Percentiles rank a stretch among this genome's conserved stretches.
phyloP scores from a whole-genome alignment of 805 yeast genomes.

The Ogataea naganishii region DNA sequence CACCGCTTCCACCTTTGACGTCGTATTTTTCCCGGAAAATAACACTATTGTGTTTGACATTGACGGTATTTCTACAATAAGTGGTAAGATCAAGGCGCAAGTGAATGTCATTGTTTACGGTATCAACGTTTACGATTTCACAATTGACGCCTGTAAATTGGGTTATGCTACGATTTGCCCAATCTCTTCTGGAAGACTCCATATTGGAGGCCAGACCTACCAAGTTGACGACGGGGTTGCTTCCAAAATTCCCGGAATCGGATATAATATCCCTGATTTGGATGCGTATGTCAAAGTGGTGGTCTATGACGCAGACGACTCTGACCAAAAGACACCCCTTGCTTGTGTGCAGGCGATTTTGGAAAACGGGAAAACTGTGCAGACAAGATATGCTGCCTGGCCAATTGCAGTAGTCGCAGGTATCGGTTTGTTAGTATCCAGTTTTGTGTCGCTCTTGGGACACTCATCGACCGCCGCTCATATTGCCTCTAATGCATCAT shows the following conservation, averaged over 20 bases:
- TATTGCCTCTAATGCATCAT: constrained; percentile 92
- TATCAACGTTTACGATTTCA: constrained; percentile 44
- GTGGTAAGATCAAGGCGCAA: constrained; percentile 61
- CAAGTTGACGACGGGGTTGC: constrained; percentile 32
- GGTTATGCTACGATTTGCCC: constrained; percentile 63
- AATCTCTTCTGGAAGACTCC: constrained; percentile 78
- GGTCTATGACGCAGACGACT: constrained; percentile 44
- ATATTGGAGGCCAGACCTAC: constrained; percentile 35
- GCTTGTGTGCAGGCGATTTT: constrained; percentile 92
- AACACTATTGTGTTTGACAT: constrained; percentile 55
- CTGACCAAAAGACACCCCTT: constrained; percentile 34
- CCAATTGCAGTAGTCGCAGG: constrained; percentile 91
- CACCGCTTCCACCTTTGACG: constrained; percentile 78
- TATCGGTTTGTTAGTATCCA: constrained; percentile 79
- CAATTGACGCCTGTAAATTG: constrained; percentile 58
- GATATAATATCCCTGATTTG: constrained; percentile 86
- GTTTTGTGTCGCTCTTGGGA: constrained; percentile 78
- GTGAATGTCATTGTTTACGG: constrained; percentile 76
- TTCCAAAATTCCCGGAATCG: constrained; percentile 65
- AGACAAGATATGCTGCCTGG: constrained; percentile 89
- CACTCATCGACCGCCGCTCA: constrained; percentile 92
- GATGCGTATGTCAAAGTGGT: constrained; percentile 84
- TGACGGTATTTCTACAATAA: constrained; percentile 70
- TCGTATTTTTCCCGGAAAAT: constrained; percentile 60
- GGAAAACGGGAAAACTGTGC: constrained; percentile 87